Conservation (phyloP, 106 monocot genomes). For the Dendrobium chrysotoxum region DNA sequence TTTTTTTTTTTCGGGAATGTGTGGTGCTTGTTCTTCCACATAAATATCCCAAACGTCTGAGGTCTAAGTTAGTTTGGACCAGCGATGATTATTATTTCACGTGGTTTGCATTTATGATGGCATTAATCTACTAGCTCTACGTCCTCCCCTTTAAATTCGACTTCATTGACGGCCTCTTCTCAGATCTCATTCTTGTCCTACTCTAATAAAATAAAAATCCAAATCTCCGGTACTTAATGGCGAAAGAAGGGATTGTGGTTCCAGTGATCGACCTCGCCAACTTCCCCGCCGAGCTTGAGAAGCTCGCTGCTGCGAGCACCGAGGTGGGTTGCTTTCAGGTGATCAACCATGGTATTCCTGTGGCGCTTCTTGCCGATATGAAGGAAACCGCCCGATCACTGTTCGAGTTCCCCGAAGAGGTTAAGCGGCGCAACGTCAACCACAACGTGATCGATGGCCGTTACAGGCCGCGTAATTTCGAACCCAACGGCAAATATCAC, state of each 20-base stretch:
- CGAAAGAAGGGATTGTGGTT: slow-evolving; percentile 8
- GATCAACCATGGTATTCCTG: slow-evolving; percentile 35
- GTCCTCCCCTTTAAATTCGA: no score
- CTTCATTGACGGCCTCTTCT: no score
- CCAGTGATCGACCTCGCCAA: slow-evolving; percentile 22
- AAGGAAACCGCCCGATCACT: slow-evolving; percentile 36
- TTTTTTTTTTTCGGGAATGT: no score
- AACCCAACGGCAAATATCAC: slow-evolving; percentile 16
- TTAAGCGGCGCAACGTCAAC: slow-evolving; percentile 24
- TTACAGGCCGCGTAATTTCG: slow-evolving; percentile 21
- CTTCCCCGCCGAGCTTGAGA: slow-evolving; percentile 12
- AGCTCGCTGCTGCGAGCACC: slow-evolving; percentile 22
- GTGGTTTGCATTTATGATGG: no score
- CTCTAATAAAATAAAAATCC: no score
- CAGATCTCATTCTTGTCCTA: no score
- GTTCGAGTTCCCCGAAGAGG: slow-evolving; percentile 37
- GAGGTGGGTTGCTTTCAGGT: slow-evolving; percentile 42
- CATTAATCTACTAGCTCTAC: no score
- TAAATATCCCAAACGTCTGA: no score
- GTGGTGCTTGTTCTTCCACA: no score
- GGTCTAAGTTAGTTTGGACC: no score
- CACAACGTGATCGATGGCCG: slow-evolving; percentile 37
- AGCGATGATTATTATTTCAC: no score
- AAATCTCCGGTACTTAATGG: not conserved
- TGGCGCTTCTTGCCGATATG: slow-evolving; percentile 32